phyloP scores from a whole-genome alignment of 345 rosid genomes.

The Populus deltoides region DNA sequence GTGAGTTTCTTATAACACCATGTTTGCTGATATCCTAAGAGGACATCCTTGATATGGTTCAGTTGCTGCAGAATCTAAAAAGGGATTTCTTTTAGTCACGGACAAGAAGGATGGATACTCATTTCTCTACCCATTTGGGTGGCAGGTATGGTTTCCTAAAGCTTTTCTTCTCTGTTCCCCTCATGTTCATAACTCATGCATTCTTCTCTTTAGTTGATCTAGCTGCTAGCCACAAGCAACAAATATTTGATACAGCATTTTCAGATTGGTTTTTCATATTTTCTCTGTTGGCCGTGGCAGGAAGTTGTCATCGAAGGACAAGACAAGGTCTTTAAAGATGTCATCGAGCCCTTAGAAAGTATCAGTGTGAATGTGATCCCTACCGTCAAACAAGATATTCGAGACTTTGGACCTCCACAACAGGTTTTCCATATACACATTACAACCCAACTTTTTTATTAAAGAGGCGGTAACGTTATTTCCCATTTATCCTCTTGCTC shows the following conservation, averaged over 20 bases:
- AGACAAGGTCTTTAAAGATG: conserved; percentile 92
- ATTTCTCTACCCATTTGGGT: conserved; percentile 83
- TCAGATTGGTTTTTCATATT: not conserved
- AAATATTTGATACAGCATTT: not conserved
- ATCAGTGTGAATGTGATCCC: conserved; percentile 67
- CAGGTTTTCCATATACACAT: conserved; percentile 44
- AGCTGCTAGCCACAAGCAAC: not conserved
- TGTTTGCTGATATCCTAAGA: conserved; percentile 59
- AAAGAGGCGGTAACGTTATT: not conserved
- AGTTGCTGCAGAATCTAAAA: conserved; percentile 97
- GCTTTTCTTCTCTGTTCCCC: not conserved
- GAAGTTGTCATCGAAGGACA: conserved; percentile 83
- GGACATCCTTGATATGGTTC: conserved; percentile 83
- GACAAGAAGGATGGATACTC: conserved; percentile 85
- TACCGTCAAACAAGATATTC: conserved; percentile 65
- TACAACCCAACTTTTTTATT: not conserved
- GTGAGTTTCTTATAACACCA: conserved; percentile 16
- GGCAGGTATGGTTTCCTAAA: conserved; percentile 56
- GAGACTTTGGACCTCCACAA: conserved; percentile 82
- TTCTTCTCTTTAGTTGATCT: not conserved
- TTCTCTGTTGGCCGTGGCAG: conserved; percentile 29
- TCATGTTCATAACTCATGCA: not conserved
- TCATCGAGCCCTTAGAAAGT: conserved; percentile 90
- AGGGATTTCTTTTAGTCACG: conserved; percentile 60
- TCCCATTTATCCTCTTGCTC: not conserved